These are phyloP conservation scores for Pyrenopolyporus hunteri DNA, from an alignment of 495 filamentous ascomycete genomes.

Conservation along the genomic window DNA sequence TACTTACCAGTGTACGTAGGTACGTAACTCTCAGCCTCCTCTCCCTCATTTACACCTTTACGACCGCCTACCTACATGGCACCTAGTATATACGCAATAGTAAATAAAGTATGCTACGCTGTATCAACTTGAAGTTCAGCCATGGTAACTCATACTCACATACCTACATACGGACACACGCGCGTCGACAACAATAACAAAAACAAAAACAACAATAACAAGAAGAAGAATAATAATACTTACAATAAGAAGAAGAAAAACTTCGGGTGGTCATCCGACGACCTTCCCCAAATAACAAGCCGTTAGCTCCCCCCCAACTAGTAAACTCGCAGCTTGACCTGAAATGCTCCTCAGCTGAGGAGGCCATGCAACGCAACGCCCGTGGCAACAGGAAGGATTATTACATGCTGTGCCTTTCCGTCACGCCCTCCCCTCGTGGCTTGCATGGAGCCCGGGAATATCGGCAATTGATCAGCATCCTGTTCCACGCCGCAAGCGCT, in stretches of 20 bases:
- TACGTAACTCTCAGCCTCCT: constrained; percentile 27
- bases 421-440: constrained; percentile 35
- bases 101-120: too few species aligned
- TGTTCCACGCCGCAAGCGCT: background rate
- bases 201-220: too few species aligned
- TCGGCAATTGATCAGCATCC: constrained; percentile 30
- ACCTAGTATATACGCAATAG: background rate
- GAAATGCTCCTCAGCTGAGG: constrained; percentile 11
- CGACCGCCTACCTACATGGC: too few species aligned
- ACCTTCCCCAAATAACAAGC: background rate
- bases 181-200: too few species aligned
- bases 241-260: too few species aligned
- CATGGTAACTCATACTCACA: too few species aligned
- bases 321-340: too few species aligned
- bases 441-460: constrained; percentile 31
- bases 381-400: constrained; percentile 6
- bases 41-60: constrained; percentile 4
- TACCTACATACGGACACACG: too few species aligned
- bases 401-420: constrained; percentile 29
- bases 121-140: too few species aligned
- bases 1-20: constrained; percentile 1
- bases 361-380: background rate
- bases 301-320: background rate
- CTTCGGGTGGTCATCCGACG: background rate
- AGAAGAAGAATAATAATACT: too few species aligned